These are phyloP conservation scores for Flaveria floridana DNA, from an alignment of 140 eudicot species.

Conservation along the genomic window DNA sequence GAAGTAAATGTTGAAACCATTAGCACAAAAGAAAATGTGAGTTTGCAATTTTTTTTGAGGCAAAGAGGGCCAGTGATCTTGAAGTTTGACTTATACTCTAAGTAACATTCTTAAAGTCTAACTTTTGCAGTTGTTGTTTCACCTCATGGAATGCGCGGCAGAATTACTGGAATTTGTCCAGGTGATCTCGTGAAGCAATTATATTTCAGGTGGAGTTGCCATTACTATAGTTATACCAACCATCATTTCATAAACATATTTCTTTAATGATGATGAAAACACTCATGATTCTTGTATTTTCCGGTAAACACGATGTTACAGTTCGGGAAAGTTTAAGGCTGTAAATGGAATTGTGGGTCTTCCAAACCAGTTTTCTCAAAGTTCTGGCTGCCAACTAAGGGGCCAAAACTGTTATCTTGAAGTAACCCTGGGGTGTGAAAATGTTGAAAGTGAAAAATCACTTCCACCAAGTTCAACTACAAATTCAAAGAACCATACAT, in stretches of 20 bases:
- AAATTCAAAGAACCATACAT: slow-evolving; percentile 42
- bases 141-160: slow-evolving; percentile 98
- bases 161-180: slow-evolving; percentile 82
- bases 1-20: background rate
- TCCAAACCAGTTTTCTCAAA: slow-evolving; percentile 59
- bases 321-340: slow-evolving; percentile 69
- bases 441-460: slow-evolving; percentile 44
- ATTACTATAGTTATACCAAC: background rate
- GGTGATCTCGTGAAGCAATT: slow-evolving; percentile 96
- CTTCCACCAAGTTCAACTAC: slow-evolving; percentile 41
- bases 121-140: slow-evolving; percentile 70
- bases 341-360: slow-evolving; percentile 75
- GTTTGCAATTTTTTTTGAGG: background rate
- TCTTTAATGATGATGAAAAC: slow-evolving; percentile 16
- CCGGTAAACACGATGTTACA: slow-evolving; percentile 34
- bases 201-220: slow-evolving; percentile 59
- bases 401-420: slow-evolving; percentile 87
- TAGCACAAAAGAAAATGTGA: background rate
- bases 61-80: slow-evolving; percentile 1
- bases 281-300: slow-evolving; percentile 8
- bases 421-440: slow-evolving; percentile 73
- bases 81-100: slow-evolving; percentile 18
- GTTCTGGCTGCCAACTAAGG: slow-evolving; percentile 65
- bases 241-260: slow-evolving; percentile 7
- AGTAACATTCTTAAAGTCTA: slow-evolving; percentile 15